phyloP scores from a whole-genome alignment of 1,284 basidiomycete genomes.

The Malassezia arunalokei region DNA sequence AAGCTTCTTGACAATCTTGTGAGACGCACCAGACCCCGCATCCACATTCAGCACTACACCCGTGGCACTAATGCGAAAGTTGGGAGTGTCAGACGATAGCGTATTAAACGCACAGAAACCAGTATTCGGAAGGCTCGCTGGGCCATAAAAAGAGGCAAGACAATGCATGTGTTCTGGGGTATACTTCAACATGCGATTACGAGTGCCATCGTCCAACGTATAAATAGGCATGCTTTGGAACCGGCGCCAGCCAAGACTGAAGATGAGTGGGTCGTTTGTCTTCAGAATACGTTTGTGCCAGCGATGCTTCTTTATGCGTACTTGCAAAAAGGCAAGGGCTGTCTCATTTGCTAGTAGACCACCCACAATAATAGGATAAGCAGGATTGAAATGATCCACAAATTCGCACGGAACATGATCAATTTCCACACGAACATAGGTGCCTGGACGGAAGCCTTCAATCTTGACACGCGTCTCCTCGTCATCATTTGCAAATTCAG shows the following conservation, averaged over 20 bases:
- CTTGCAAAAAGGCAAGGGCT: slow-evolving; percentile 78
- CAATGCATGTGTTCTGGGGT: slow-evolving; percentile 99
- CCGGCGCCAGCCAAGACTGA: slow-evolving; percentile 88
- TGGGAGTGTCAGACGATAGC: slow-evolving; percentile 56
- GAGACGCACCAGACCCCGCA: slow-evolving; percentile 48
- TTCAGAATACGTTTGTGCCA: slow-evolving; percentile 89
- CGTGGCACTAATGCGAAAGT: slow-evolving; percentile 82
- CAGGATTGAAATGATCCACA: slow-evolving; percentile 81
- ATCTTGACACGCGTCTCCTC: slow-evolving; percentile 66
- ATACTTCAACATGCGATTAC: slow-evolving; percentile 99
- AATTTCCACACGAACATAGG: slow-evolving; percentile 89
- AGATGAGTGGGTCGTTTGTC: slow-evolving; percentile 90
- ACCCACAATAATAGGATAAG: slow-evolving; percentile 80
- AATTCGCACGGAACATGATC: slow-evolving; percentile 74
- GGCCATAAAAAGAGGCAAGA: slow-evolving; percentile 67
- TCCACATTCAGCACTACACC: slow-evolving; percentile 91
- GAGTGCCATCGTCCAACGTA: slow-evolving; percentile 66
- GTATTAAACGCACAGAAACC: slow-evolving; percentile 93
- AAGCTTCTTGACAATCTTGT: slow-evolving; percentile 94
- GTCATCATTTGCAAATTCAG: slow-evolving; percentile 74
- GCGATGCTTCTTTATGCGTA: slow-evolving; percentile 87
- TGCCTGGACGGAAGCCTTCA: slow-evolving; percentile 78
- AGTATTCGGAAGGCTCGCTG: slow-evolving; percentile 55
- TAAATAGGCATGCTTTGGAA: slow-evolving; percentile 94
- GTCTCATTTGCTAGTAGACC: slow-evolving; percentile 85